Evolutionary conservation across 345 rosid genomes (phyloP).

Genomic region (Eucalyptus fibrosa): DNA sequence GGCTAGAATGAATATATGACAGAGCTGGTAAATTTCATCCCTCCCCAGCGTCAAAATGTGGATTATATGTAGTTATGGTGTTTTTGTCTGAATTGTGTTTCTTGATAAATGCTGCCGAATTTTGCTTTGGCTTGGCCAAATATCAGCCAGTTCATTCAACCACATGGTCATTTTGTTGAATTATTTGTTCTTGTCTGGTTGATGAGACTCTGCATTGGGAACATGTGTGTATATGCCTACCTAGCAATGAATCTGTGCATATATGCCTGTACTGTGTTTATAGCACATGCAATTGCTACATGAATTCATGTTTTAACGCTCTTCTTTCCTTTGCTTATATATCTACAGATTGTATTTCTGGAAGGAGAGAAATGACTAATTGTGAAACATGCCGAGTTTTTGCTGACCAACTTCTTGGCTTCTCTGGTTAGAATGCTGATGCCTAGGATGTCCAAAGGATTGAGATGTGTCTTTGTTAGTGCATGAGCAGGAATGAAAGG

Average conservation of each 20-base stretch:
- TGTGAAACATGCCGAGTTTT: neutral
- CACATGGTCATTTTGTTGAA: neutral
- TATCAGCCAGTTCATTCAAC: neutral
- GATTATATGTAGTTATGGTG: neutral
- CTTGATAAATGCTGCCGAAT: neutral
- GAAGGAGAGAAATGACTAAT: neutral
- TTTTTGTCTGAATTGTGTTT: neutral
- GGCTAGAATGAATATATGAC: neutral
- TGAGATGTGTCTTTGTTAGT: neutral
- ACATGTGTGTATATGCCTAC: neutral
- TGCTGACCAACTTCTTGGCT: neutral
- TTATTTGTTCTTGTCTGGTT: neutral
- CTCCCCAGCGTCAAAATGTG: neutral
- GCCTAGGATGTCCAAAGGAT: neutral
- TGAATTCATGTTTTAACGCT: neutral
- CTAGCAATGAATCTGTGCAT: neutral
- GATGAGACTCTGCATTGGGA: neutral
- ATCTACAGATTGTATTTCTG: neutral
- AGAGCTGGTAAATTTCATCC: neutral
- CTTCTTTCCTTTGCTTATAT: neutral
- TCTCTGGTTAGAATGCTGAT: neutral
- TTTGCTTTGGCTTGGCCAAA: neutral
- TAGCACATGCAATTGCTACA: neutral
- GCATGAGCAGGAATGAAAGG: constrained; percentile 29
- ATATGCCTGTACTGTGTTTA: neutral